Percentiles rank a stretch among this genome's conserved stretches.
Evolutionary conservation across 2,329 filamentous ascomycete genomes (phyloP).

Genomic region (Aspergillus hiratsukae): DNA sequence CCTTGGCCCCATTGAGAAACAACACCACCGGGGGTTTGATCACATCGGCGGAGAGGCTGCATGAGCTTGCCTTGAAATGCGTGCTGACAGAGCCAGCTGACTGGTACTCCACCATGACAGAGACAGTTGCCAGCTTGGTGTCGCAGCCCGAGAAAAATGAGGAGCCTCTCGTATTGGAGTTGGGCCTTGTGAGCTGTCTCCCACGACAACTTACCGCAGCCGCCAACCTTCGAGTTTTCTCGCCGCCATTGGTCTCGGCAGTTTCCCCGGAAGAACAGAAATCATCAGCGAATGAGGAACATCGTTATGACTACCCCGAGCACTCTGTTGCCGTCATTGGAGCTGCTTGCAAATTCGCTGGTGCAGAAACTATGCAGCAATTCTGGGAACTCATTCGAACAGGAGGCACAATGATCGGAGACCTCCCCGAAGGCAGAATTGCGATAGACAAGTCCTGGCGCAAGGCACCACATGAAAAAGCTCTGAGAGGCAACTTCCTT

Average conservation of each 20-base stretch:
- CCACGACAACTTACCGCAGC: background rate
- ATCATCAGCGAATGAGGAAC: background rate
- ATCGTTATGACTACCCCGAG: background rate
- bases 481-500: background rate
- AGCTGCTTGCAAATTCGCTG: constrained; percentile 28
- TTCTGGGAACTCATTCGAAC: constrained; percentile 29
- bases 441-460: background rate
- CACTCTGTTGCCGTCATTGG: constrained; percentile 31
- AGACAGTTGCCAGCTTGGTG: background rate
- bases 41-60: background rate
- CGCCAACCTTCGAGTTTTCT: background rate
- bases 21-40: background rate
- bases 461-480: background rate
- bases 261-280: background rate
- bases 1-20: background rate
- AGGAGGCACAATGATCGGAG: constrained; percentile 11
- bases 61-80: background rate
- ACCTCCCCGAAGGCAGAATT: background rate
- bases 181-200: constrained; percentile 1
- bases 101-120: background rate
- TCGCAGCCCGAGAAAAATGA: background rate
- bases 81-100: background rate
- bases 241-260: background rate
- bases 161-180: background rate
- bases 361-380: constrained; percentile 24